Evolutionary conservation across 345 rosid genomes (phyloP).

Genomic region (Gossypium stocksii): DNA sequence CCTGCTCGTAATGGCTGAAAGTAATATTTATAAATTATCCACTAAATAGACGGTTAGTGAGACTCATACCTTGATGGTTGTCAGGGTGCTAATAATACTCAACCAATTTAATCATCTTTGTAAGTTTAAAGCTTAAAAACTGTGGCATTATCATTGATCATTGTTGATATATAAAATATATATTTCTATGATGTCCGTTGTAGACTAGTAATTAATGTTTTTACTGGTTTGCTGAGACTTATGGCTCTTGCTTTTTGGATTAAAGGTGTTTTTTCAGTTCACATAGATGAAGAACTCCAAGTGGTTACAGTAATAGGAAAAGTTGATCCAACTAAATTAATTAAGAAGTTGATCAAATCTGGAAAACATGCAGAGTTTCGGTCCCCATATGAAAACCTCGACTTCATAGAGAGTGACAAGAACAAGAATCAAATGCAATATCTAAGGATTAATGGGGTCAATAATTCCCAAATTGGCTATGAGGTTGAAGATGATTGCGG

Average conservation of each 20-base stretch:
- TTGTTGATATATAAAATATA: neutral
- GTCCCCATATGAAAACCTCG: conserved; percentile 25
- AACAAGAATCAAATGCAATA: conserved; percentile 10
- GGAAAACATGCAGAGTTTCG: conserved; percentile 60
- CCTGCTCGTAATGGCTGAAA: too few species aligned
- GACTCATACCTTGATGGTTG: too few species aligned
- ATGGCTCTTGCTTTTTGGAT: conserved; percentile 13
- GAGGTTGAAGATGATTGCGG: conserved; percentile 13
- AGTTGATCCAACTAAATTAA: conserved; percentile 41
- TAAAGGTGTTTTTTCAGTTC: conserved; percentile 58
- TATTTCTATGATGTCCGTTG: neutral
- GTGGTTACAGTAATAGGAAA: conserved; percentile 52
- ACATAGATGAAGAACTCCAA: conserved; percentile 47
- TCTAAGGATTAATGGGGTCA: conserved; percentile 8
- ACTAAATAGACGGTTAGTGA: too few species aligned
- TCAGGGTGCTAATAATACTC: too few species aligned
- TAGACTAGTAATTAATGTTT: neutral
- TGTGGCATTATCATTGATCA: neutral
- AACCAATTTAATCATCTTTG: too few species aligned
- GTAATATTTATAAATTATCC: too few species aligned
- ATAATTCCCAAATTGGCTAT: conserved; percentile 15
- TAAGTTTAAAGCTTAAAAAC: neutral
- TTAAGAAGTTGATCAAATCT: conserved; percentile 45
- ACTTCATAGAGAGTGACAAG: neutral
- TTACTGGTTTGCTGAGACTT: neutral